These are phyloP conservation scores for Favolaschia claudopus DNA, from an alignment of 768 basidiomycete species.

Conservation along the genomic window DNA sequence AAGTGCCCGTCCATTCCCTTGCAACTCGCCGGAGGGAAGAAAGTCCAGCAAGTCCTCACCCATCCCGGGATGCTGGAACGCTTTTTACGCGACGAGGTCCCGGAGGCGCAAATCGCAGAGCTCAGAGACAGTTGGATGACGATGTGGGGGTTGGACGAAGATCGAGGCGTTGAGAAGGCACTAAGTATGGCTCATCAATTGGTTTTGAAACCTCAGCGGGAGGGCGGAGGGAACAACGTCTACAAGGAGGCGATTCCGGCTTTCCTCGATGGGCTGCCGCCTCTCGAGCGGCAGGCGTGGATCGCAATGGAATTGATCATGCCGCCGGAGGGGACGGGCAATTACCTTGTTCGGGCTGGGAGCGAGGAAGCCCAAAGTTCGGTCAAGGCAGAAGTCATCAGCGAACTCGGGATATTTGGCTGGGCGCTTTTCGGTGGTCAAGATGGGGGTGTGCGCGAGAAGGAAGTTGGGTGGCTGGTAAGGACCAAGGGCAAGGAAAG, in stretches of 20 bases:
- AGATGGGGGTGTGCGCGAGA: constrained; percentile 57
- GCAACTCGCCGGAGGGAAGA: constrained; percentile 96
- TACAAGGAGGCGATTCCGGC: constrained; percentile 84
- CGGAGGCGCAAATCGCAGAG: constrained; percentile 51
- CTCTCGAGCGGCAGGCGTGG: constrained; percentile 80
- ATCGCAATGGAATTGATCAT: constrained; percentile 95
- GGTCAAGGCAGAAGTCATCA: constrained; percentile 75
- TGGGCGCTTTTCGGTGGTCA: constrained; percentile 76
- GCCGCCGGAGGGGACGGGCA: constrained; percentile 71
- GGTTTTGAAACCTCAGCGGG: constrained; percentile 97
- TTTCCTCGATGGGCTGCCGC: constrained; percentile 72
- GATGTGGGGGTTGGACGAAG: constrained; percentile 84
- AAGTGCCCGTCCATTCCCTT: constrained; percentile 92
- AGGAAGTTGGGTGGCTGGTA: constrained; percentile 82
- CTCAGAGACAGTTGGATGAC: constrained; percentile 84
- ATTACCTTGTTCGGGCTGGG: constrained; percentile 82
- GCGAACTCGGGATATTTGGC: constrained; percentile 93
- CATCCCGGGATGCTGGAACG: constrained; percentile 75
- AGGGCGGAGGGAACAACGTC: constrained; percentile 97
- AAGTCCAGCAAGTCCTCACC: constrained; percentile 89
- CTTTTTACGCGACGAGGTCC: constrained; percentile 59
- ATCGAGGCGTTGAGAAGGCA: constrained; percentile 59
- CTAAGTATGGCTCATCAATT: constrained; percentile 57
- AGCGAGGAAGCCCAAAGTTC: constrained; percentile 53
- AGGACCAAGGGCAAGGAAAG: constrained; percentile 90